phyloP scores from a whole-genome alignment of 1,139 yeast genomes.

The Yamadazyma spencermartinsiae region DNA sequence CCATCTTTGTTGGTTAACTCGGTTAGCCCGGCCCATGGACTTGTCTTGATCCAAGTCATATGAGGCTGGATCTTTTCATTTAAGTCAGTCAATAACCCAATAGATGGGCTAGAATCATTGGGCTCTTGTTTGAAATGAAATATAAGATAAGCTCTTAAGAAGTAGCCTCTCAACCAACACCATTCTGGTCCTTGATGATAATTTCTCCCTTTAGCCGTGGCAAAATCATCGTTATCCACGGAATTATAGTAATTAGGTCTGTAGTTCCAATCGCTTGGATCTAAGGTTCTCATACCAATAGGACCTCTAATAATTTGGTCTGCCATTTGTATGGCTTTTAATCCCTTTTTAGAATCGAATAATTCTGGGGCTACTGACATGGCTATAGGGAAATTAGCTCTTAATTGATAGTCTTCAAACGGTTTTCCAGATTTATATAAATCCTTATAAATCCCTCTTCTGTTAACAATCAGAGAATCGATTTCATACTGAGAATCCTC shows the following conservation, averaged over 20 bases:
- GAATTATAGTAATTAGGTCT: conserved; percentile 84
- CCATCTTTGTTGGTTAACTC: conserved; percentile 93
- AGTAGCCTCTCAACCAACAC: conserved; percentile 92
- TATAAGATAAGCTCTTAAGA: conserved; percentile 68
- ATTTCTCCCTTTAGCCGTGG: conserved; percentile 92
- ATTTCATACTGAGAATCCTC: conserved; percentile 58
- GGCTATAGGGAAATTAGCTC: conserved; percentile 92
- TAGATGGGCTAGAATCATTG: conserved; percentile 28
- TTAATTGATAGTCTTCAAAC: conserved; percentile 88
- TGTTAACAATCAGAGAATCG: conserved; percentile 66
- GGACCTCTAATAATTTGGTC: conserved; percentile 82
- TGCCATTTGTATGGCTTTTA: conserved; percentile 64
- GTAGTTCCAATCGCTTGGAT: conserved; percentile 89
- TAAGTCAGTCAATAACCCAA: conserved; percentile 34
- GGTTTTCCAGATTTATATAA: conserved; percentile 77
- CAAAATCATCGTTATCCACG: conserved; percentile 81
- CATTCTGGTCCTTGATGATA: conserved; percentile 99
- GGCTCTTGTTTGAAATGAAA: conserved; percentile 46
- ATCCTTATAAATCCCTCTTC: conserved; percentile 95
- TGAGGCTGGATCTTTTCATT: conserved; percentile 63
- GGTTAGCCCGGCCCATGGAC: conserved; percentile 92
- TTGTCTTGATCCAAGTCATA: conserved; percentile 64
- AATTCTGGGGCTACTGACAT: conserved; percentile 93
- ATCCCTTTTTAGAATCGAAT: conserved; percentile 62
- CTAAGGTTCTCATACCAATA: conserved; percentile 87